Evolutionary conservation across 2,329 filamentous ascomycete genomes (phyloP), one percentile per base, ranked within the genome.

Genomic region (Phyllosticta citriasiana): DNA sequence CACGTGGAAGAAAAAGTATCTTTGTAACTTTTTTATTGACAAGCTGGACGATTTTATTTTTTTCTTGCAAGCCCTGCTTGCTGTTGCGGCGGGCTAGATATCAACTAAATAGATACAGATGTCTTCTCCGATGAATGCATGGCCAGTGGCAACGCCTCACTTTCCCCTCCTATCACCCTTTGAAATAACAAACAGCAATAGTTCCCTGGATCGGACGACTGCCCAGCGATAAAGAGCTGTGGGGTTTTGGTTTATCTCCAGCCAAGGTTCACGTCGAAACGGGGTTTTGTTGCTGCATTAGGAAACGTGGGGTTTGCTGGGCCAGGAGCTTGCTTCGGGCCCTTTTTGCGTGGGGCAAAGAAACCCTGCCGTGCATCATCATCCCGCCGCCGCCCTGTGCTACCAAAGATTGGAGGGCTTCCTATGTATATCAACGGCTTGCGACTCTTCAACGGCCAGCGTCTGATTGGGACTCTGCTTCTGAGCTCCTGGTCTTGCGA

Each of bases 401-500:
- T 47, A 47, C n/a, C 26, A 26, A 14, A 5, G n/a, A 26, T 8
- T 53, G 57, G 47, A 14, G 26, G 9, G 19, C 19, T 22, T 22
- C 2, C 19, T 47, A 19, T 14, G 26, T 9, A 24, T 30, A 26
- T 25, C 40, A 56, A 40, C 53, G 24, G 10, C 40, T 19, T 27
- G 52, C 33, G 24, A 22, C 52, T 8, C 24, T 53, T 47, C n/a
- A 26, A 56, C 19, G 35, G 35, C n/a, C 53, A 30, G 33, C 25
- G 16, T 54, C 47, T 22, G 19, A 9, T 33, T 27, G 40, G 50
- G 7, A n/a, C n/a, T 60, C 53, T 56, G 55, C 50, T 27, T 30
- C 12, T 53, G 53, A n/a, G 26, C 55, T 53, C 54, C 40, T 57
- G 50, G 19, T 16, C 33, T 51, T 78, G 65, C 84, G 83, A 68